A percentile compares a stretch with the other conserved stretches of the same genome.
Evolutionary conservation across 148 eudicot genomes (phyloP).

Genomic region (Mesembryanthemum crystallinum): DNA sequence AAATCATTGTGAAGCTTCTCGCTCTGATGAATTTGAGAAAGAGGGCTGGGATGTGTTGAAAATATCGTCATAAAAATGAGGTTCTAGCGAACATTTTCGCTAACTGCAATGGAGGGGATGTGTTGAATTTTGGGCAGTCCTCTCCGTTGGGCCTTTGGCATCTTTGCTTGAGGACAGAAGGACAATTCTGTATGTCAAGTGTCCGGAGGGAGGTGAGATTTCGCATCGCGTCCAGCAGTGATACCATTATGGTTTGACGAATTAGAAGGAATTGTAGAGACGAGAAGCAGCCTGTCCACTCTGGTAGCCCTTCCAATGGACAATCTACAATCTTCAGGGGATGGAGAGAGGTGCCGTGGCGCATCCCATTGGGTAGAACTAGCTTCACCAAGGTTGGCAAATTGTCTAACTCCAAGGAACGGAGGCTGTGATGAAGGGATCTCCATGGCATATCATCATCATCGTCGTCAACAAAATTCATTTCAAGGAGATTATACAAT

Average conservation of each 20-base stretch:
- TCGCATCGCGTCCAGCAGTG: constrained; percentile 11
- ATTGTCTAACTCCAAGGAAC: not conserved
- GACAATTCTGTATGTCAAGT: fast-evolving
- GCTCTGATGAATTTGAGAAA: too few relatives aligned
- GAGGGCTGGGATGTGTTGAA: constrained; percentile 7
- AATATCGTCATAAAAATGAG: too few relatives aligned
- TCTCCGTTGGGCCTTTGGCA: not conserved
- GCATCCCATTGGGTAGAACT: constrained; percentile 16
- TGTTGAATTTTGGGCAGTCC: constrained; percentile 19
- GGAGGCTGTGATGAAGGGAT: constrained; percentile 6
- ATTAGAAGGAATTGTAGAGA: not conserved
- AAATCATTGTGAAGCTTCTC: too few relatives aligned
- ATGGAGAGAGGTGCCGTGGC: constrained; percentile 17
- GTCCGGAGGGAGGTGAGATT: not conserved
- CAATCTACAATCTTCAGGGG: not conserved
- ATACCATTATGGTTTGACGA: not conserved
- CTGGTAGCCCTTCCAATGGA: not conserved
- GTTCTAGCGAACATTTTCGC: too few relatives aligned
- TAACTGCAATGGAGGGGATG: not conserved
- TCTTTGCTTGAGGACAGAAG: not conserved
- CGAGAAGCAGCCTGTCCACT: constrained; percentile 16
- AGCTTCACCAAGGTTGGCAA: not conserved
- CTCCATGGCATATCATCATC: constrained; percentile 15
- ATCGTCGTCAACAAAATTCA: not conserved
- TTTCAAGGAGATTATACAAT: not conserved